Base-by-base conservation (phyloP, 345 rosid genomes). In the Gossypium arboreum region DNA sequence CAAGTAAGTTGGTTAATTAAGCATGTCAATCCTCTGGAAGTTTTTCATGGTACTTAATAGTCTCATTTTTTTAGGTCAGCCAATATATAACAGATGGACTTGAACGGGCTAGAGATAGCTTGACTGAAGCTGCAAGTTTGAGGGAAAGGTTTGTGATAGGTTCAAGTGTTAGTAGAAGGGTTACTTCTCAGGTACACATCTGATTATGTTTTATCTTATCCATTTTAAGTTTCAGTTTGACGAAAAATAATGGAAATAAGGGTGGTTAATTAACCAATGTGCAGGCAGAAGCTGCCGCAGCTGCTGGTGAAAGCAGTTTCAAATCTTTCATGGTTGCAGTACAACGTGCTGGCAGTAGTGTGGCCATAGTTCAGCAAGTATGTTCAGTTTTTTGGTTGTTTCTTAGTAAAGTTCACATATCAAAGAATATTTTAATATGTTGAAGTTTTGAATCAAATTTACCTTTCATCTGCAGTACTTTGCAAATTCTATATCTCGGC, bases 301-400 rank as follows among this genome's bases (percentile, higher is more conserved):
- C 97, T 56, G 99, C 99, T 75, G 98, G 99, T 74, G 99, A 95
- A 88, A 95, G 90, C 88, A 91, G 99, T 85, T 95, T 95, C 85
- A 91, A 91, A 86, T 85, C 97, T 73, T 96, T 96, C 89, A 93
- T 96, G 99, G 98, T 95, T 84, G 94, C 97, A 48, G 92, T 95
- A 71, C 99, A 95, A 73, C 98, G 97, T 76, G 89, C 97, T 79
- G 98, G 97, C 74, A 89, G 97, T 78, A 95, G 98, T 80, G 99
- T 95, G 81, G 99, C 97, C 59, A 89, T 95, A 78, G 94, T 93
- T 78, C 98, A 93, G 86, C 95, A 90, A 83, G 95, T 84, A 81
- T 77, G 90, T 82, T 63, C 16, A 25, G 44, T 60, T 52, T 52
- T 65, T 11, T 72, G 75, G 48, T 66, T 69, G 34, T 61, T 75